Percentiles rank a stretch among this genome's conserved stretches.
Evolutionary conservation across 176 grass and related monocot genomes (phyloP).

Genomic region (Aegilops sharonensis): DNA sequence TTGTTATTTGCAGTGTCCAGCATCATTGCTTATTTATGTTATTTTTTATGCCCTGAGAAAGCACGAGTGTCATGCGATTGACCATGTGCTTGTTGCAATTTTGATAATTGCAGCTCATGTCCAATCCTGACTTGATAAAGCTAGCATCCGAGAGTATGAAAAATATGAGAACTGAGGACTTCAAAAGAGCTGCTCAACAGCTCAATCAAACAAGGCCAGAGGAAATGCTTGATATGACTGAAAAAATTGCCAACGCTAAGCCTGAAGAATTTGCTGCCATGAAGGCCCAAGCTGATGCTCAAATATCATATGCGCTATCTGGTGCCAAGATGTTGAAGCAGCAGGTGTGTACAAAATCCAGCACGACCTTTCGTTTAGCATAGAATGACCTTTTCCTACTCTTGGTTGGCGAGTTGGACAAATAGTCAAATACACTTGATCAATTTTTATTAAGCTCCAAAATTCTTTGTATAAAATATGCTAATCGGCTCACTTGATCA

Average conservation of each 20-base stretch:
- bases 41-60: neutral
- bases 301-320: conserved; percentile 70
- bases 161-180: conserved; percentile 78
- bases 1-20: neutral
- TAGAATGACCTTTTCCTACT: neutral
- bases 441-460: neutral
- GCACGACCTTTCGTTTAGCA: neutral
- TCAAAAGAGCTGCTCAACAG: conserved; percentile 81
- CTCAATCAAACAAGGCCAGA: conserved; percentile 71
- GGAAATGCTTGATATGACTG: conserved; percentile 82
- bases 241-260: conserved; percentile 72
- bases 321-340: conserved; percentile 78
- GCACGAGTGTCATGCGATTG: neutral
- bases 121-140: conserved; percentile 79
- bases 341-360: conserved; percentile 53
- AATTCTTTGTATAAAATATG: neutral
- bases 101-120: conserved; percentile 70
- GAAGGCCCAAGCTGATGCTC: conserved; percentile 80
- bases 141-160: conserved; percentile 94
- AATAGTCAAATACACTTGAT: neutral
- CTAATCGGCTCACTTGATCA: conserved; percentile 7
- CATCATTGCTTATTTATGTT: neutral
- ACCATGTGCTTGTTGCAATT: neutral
- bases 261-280: conserved; percentile 89
- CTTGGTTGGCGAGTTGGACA: neutral